Percentiles rank a stretch among this genome's conserved stretches.
phyloP scores from a whole-genome alignment of 345 rosid species.

The Physaria fendleri region DNA sequence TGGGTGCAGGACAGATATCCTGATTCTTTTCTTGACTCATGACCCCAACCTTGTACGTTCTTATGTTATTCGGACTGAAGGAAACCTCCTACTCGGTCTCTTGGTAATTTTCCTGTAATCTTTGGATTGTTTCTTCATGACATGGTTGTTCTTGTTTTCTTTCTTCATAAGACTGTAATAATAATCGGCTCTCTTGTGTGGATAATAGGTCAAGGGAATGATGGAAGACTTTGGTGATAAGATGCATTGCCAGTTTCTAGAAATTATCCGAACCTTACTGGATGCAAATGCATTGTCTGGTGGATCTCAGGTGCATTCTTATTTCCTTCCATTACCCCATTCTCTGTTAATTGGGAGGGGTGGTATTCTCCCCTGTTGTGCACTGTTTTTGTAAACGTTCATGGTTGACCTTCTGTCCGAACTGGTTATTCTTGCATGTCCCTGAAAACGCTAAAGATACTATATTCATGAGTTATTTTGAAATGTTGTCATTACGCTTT shows the following conservation, averaged over 20 bases:
- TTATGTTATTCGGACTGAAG: constrained; percentile 79
- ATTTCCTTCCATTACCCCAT: not conserved
- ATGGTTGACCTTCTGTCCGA: not conserved
- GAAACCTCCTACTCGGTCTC: constrained; percentile 73
- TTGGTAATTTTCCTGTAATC: constrained; percentile 49
- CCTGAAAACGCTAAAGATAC: not conserved
- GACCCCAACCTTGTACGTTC: constrained; percentile 96
- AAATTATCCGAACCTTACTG: constrained; percentile 91
- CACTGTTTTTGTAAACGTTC: not conserved
- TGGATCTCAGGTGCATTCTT: constrained; percentile 63
- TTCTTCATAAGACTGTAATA: not conserved
- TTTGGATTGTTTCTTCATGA: constrained; percentile 8
- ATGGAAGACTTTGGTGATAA: constrained; percentile 86
- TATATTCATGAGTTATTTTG: not conserved
- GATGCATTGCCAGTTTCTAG: constrained; percentile 98
- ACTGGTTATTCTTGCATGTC: constrained; percentile 1
- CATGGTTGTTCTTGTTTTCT: not conserved
- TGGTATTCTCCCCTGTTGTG: not conserved
- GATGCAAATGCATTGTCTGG: constrained; percentile 77
- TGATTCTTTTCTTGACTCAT: constrained; percentile 89
- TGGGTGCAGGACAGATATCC: constrained; percentile 99
- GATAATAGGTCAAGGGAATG: constrained; percentile 87
- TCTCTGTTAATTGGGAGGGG: not conserved
- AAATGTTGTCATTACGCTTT: not conserved
- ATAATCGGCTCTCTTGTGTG: constrained; percentile 3